A percentile compares a stretch with the other conserved stretches of the same genome.
These are phyloP conservation scores for Aspergillus ustus DNA, from an alignment of 2,329 filamentous ascomycete species.

Conservation along the genomic window DNA sequence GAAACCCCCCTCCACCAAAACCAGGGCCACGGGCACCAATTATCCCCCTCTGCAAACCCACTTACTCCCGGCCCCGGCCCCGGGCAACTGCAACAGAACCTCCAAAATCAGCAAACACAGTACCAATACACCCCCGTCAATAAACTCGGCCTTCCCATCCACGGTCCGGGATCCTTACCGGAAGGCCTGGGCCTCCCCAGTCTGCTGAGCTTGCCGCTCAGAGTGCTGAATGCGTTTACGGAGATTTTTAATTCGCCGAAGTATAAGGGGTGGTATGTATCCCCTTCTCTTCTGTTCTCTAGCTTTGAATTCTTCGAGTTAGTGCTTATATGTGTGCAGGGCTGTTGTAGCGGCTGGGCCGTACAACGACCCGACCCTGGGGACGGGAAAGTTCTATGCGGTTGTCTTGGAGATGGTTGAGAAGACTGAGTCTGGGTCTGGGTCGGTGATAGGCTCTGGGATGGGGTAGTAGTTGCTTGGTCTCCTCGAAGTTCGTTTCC, in stretches of 20 bases:
- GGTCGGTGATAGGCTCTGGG: too few relatives aligned
- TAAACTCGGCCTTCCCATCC: conserved; percentile 42
- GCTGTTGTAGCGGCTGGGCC: conserved; percentile 39
- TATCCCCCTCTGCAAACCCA: conserved; percentile 10
- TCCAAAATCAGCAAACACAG: neutral
- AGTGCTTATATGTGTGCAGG: conserved; percentile 24
- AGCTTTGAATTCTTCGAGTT: neutral
- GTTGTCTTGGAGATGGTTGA: conserved; percentile 39
- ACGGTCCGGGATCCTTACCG: conserved; percentile 38
- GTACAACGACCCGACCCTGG: conserved; percentile 39
- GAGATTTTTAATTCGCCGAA: conserved; percentile 45
- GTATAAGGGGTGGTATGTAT: conserved; percentile 45
- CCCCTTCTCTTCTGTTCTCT: conserved; percentile 2
- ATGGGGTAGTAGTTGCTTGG: neutral
- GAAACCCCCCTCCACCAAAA: conserved; percentile 39
- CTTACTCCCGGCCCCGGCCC: neutral
- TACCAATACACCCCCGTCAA: conserved; percentile 39
- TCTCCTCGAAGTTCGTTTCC: neutral
- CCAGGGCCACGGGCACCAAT: conserved; percentile 30
- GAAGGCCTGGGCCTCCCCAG: conserved; percentile 21
- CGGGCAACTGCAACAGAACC: neutral
- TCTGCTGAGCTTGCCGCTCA: conserved; percentile 31
- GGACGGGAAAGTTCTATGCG: conserved; percentile 44
- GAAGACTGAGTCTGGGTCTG: neutral
- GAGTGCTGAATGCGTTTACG: conserved; percentile 41